Conservation (phyloP, 2,329 filamentous ascomycete species). For the Fusarium siculi region DNA sequence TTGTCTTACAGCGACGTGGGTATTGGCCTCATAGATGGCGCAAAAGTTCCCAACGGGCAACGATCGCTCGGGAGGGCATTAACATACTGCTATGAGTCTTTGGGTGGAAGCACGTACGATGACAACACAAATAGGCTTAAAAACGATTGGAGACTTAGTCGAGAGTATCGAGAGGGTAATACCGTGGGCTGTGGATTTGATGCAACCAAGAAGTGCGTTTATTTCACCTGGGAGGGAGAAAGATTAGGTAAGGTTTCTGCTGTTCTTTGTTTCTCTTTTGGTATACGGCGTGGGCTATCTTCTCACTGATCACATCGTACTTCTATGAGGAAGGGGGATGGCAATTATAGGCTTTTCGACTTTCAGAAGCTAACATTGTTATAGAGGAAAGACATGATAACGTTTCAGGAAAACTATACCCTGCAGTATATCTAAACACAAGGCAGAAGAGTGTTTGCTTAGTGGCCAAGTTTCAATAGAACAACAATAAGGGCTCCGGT, state of each 20-base stretch:
- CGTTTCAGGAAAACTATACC: neutral
- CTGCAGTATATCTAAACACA: neutral
- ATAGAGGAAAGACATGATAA: neutral
- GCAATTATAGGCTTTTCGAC: neutral
- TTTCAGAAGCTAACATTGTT: neutral
- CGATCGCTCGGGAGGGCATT: neutral
- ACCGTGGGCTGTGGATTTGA: neutral
- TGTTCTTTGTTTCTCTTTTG: neutral
- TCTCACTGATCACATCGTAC: accelerated
- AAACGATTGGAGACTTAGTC: neutral
- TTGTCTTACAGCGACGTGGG: neutral
- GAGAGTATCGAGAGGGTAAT: neutral
- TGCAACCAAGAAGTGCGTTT: neutral
- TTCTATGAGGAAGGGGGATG: neutral
- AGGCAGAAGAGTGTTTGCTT: neutral
- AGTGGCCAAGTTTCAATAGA: neutral
- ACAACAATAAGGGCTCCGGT: too few relatives aligned
- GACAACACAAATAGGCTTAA: neutral
- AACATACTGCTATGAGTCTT: neutral
- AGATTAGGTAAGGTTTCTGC: neutral
- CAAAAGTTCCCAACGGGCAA: neutral
- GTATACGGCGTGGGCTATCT: accelerated
- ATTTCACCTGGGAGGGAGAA: neutral
- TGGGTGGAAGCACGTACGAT: neutral
- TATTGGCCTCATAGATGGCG: neutral